Conservation (phyloP, 2,329 filamentous ascomycete genomes). For the Fusarium floridanum region DNA sequence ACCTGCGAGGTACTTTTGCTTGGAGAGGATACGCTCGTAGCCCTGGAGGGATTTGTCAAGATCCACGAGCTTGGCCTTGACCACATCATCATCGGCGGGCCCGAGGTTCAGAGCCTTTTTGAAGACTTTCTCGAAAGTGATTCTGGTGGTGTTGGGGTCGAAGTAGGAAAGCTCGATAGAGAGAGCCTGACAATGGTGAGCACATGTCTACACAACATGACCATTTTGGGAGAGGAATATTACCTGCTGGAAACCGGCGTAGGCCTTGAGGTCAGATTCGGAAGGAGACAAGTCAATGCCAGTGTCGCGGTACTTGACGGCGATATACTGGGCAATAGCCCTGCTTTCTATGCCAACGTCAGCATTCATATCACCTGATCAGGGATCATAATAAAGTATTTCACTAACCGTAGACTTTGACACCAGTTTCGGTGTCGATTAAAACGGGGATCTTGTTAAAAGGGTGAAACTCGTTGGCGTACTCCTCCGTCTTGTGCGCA, state of each 20-base stretch:
- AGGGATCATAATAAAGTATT: too few species aligned
- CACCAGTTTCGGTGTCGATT: background rate
- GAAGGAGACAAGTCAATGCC: background rate
- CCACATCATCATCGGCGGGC: background rate
- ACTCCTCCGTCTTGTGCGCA: background rate
- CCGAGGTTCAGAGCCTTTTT: background rate
- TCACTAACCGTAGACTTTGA: background rate
- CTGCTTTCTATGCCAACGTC: constrained; percentile 1
- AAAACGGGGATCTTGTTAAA: constrained; percentile 10
- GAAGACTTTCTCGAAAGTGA: constrained; percentile 1
- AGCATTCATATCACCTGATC: background rate
- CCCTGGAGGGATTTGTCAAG: background rate
- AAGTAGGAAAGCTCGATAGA: constrained; percentile 15
- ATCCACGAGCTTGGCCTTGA: background rate
- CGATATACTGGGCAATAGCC: constrained; percentile 8
- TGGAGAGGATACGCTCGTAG: constrained; percentile 15
- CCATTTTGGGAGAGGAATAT: background rate
- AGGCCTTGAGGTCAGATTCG: background rate
- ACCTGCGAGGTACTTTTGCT: constrained; percentile 6
- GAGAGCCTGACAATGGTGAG: background rate
- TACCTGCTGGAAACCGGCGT: constrained; percentile 8
- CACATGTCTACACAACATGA: background rate
- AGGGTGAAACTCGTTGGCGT: constrained; percentile 5
- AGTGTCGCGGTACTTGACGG: background rate
- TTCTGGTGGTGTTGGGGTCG: background rate